Percentiles rank a stretch among this genome's conserved stretches.
These are phyloP conservation scores for Aspergillus brunneoviolaceus DNA, from an alignment of 2,329 filamentous ascomycete genomes.

Conservation along the genomic window DNA sequence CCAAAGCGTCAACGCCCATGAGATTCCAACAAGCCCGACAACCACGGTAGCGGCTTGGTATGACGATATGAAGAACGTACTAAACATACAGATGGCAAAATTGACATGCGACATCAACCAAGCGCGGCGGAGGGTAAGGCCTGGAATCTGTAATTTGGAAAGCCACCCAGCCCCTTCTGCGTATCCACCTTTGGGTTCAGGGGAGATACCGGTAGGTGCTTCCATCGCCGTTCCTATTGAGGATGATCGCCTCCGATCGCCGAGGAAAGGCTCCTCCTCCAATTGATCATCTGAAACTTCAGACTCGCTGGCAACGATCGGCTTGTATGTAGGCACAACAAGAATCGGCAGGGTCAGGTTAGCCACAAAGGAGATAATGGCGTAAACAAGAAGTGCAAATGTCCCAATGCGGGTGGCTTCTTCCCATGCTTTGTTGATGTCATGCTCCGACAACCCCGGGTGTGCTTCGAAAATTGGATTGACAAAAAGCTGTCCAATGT, in stretches of 20 bases:
- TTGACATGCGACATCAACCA: conserved; percentile 86
- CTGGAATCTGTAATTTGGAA: conserved; percentile 69
- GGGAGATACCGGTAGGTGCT: conserved; percentile 25
- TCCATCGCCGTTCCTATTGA: conserved; percentile 36
- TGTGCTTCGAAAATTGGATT: conserved; percentile 76
- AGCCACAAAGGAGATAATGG: conserved; percentile 75
- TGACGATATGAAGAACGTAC: conserved; percentile 73
- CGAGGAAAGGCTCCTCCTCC: conserved; percentile 21
- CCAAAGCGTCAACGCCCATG: conserved; percentile 92
- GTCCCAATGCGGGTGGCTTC: conserved; percentile 83
- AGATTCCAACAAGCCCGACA: conserved; percentile 79
- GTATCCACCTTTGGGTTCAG: conserved; percentile 5
- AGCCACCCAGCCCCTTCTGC: conserved; percentile 44
- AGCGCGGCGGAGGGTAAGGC: conserved; percentile 80
- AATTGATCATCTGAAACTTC: conserved; percentile 11
- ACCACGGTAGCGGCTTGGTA: conserved; percentile 72
- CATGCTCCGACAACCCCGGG: conserved; percentile 70
- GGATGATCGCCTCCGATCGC: conserved; percentile 29
- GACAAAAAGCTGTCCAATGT: conserved; percentile 88
- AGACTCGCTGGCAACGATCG: conserved; percentile 11
- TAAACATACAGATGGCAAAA: conserved; percentile 77
- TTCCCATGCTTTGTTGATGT: conserved; percentile 80
- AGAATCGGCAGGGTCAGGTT: conserved; percentile 85
- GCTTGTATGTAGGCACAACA: conserved; percentile 72
- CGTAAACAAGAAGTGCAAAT: conserved; percentile 84